These are phyloP conservation scores for Pestalotiopsis sp. DNA, from an alignment of 2,329 filamentous ascomycete genomes.

Conservation along the genomic window DNA sequence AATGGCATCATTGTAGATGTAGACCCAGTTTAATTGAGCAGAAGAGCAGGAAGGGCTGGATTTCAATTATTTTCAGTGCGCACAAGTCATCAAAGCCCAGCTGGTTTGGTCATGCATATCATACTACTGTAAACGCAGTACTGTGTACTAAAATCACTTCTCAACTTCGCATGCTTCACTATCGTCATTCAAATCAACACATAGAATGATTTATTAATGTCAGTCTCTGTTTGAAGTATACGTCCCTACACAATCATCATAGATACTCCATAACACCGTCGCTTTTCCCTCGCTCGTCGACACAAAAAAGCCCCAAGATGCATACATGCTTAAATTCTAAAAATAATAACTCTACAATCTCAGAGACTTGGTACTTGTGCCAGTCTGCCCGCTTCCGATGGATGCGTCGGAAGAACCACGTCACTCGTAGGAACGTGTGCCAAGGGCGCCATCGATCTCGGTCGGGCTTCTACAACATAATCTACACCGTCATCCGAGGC, in stretches of 20 bases:
- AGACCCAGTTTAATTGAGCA: too few species aligned
- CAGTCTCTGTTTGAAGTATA: too few species aligned
- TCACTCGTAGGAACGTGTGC: conserved; percentile 32
- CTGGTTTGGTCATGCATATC: too few species aligned
- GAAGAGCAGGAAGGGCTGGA: too few species aligned
- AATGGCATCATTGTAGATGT: too few species aligned
- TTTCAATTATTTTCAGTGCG: too few species aligned
- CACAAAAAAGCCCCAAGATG: background rate
- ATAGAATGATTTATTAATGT: too few species aligned
- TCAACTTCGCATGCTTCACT: too few species aligned
- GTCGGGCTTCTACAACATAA: conserved; percentile 71
- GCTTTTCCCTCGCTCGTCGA: background rate
- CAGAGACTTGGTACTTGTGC: background rate
- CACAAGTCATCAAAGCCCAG: too few species aligned
- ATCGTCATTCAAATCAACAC: too few species aligned
- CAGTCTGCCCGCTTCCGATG: background rate
- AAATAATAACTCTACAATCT: background rate
- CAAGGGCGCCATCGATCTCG: conserved; percentile 57
- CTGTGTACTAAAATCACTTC: too few species aligned
- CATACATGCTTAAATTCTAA: background rate
- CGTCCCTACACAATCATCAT: background rate
- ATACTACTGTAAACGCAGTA: too few species aligned
- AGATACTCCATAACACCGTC: background rate
- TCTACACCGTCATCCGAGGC: conserved; percentile 73
- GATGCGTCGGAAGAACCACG: conserved; percentile 17